A percentile compares a stretch with the other conserved stretches of the same genome.
Evolutionary conservation across 73 alveolate genomes (phyloP).

Genomic region (Paraurostyla sp.): DNA sequence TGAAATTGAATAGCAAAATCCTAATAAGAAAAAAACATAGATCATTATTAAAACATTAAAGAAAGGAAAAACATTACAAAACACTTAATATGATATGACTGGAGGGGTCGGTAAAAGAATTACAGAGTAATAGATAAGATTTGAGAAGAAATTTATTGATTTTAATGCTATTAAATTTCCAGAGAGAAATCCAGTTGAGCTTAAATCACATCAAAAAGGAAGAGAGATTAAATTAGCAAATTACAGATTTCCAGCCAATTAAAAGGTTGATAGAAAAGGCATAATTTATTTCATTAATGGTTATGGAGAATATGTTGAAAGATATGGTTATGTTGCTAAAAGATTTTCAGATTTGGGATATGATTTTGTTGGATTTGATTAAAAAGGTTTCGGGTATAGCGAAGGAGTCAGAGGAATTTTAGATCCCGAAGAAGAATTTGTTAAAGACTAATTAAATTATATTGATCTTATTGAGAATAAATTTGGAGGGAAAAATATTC

Average conservation of each 20-base stretch:
- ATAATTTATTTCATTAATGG: constrained; percentile 65
- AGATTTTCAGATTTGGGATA: constrained; percentile 66
- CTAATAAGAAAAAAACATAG: constrained; percentile 52
- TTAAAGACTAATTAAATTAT: neutral
- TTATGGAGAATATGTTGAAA: constrained; percentile 69
- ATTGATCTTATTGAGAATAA: neutral
- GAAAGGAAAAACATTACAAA: constrained; percentile 46
- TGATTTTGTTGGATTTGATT: constrained; percentile 71
- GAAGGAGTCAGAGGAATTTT: constrained; percentile 66
- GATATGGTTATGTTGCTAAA: constrained; percentile 70
- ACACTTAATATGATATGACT: constrained; percentile 18
- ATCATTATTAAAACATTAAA: constrained; percentile 56
- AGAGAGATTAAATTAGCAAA: constrained; percentile 12
- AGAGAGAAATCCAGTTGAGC: constrained; percentile 1
- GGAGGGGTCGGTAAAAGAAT: constrained; percentile 25
- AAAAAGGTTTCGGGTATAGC: constrained; percentile 66
- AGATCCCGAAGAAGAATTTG: neutral
- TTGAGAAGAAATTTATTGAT: constrained; percentile 38
- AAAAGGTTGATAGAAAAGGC: constrained; percentile 50
- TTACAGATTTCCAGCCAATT: constrained; percentile 52
- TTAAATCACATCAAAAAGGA: neutral
- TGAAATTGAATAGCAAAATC: constrained; percentile 60
- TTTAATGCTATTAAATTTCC: constrained; percentile 11
- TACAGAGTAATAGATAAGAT: neutral
- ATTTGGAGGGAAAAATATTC: constrained; percentile 17